Percentiles rank a stretch among this genome's conserved stretches.
Evolutionary conservation across 495 filamentous ascomycete genomes (phyloP).

Genomic region (Rhizodiscina lignyota): DNA sequence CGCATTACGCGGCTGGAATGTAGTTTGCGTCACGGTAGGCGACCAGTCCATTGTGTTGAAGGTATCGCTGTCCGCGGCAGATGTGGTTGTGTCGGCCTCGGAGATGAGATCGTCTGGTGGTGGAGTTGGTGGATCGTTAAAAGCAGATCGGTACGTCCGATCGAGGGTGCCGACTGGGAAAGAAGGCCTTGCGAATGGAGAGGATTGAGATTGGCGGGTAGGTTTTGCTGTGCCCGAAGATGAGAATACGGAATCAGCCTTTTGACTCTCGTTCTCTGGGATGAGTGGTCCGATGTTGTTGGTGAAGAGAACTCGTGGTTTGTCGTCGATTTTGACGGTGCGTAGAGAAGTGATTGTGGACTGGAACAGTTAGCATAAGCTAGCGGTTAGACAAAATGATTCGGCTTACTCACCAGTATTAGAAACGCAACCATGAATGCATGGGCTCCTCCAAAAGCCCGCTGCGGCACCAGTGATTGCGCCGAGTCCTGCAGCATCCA

Average conservation of each 20-base stretch:
- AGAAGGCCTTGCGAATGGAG: not conserved
- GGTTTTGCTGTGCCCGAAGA: no score
- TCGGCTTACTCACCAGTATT: slow-evolving; percentile 7
- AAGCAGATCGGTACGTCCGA: not conserved
- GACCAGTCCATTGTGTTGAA: slow-evolving; percentile 66
- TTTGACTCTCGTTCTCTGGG: not conserved
- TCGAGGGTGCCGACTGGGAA: not conserved
- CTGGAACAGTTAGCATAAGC: slow-evolving; percentile 1
- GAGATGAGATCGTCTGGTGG: slow-evolving; percentile 17
- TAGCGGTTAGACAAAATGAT: not conserved
- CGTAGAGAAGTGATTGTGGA: slow-evolving; percentile 9
- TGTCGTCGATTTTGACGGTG: slow-evolving; percentile 18
- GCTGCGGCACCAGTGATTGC: slow-evolving; percentile 26
- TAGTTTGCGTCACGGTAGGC: slow-evolving; percentile 35
- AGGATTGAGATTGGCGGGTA: not conserved
- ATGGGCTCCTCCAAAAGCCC: slow-evolving; percentile 33
- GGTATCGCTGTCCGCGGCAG: slow-evolving; percentile 2
- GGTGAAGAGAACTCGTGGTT: slow-evolving; percentile 1
- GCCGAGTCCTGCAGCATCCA: slow-evolving; percentile 30
- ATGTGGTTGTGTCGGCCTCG: not conserved
- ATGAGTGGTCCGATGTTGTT: not conserved
- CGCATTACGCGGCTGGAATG: not conserved
- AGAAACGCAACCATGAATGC: slow-evolving; percentile 30
- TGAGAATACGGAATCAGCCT: not conserved
- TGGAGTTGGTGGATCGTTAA: slow-evolving; percentile 1